A percentile compares a stretch with the other conserved stretches of the same genome.
Conservation (phyloP, 352 stramenopile genomes). For the Pythium oligandrum region DNA sequence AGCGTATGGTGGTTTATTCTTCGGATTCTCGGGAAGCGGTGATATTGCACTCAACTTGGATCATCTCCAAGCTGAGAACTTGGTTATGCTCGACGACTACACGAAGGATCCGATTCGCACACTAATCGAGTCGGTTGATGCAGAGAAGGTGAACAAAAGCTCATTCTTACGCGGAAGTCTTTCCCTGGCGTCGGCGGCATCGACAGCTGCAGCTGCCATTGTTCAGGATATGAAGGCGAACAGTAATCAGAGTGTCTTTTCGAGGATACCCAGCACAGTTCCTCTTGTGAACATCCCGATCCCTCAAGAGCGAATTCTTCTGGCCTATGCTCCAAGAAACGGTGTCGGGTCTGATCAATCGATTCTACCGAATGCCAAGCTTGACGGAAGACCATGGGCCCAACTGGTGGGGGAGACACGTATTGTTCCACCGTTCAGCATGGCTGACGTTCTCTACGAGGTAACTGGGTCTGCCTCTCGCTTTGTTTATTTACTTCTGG, state of each 20-base stretch:
- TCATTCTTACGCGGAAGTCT: slow-evolving; percentile 43
- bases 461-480: slow-evolving; percentile 45
- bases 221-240: slow-evolving; percentile 65
- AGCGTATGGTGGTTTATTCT: slow-evolving; percentile 53
- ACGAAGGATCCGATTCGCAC: slow-evolving; percentile 59
- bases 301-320: slow-evolving; percentile 39
- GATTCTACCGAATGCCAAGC: slow-evolving; percentile 38
- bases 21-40: slow-evolving; percentile 36
- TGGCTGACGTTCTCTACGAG: slow-evolving; percentile 37
- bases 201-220: slow-evolving; percentile 54
- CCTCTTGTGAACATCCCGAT: slow-evolving; percentile 47
- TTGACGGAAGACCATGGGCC: slow-evolving; percentile 48
- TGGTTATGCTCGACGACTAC: slow-evolving; percentile 55
- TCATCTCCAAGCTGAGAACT: slow-evolving; percentile 37
- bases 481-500: slow-evolving; percentile 47
- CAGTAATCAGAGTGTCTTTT: slow-evolving; percentile 33
- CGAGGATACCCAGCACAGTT: slow-evolving; percentile 43
- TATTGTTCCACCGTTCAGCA: slow-evolving; percentile 18
- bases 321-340: slow-evolving; percentile 45
- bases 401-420: slow-evolving; percentile 50
- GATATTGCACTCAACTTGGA: slow-evolving; percentile 49
- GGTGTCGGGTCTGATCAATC: slow-evolving; percentile 28
- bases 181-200: slow-evolving; percentile 54
- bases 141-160: slow-evolving; percentile 43
- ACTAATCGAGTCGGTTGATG: slow-evolving; percentile 67